phyloP scores from a whole-genome alignment of 148 eudicot species.

The Vaccinium myrtillus region DNA sequence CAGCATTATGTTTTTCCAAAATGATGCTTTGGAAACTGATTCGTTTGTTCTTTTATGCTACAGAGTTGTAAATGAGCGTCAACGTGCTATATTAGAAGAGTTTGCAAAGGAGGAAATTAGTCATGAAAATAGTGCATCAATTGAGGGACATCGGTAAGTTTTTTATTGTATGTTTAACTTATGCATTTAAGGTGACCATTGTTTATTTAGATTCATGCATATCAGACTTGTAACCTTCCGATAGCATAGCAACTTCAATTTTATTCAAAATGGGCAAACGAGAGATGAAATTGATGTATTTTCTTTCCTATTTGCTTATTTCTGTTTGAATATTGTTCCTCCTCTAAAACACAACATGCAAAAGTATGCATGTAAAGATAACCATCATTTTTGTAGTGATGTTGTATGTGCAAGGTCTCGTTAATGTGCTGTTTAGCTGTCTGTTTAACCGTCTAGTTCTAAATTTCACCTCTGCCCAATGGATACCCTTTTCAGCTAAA shows the following conservation, averaged over 20 bases:
- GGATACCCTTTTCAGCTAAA: neutral
- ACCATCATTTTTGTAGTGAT: neutral
- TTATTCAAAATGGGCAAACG: neutral
- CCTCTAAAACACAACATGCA: neutral
- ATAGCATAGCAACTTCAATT: neutral
- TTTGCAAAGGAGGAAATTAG: slow-evolving; percentile 75
- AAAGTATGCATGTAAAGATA: neutral
- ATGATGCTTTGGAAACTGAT: slow-evolving; percentile 1
- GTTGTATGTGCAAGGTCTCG: neutral
- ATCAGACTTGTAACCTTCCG: neutral
- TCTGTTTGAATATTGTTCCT: neutral
- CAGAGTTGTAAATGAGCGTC: slow-evolving; percentile 80
- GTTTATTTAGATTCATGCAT: neutral
- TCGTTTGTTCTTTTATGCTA: slow-evolving; percentile 13
- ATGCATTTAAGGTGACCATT: neutral
- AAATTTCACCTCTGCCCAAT: slow-evolving; percentile 3
- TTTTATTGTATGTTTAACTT: neutral
- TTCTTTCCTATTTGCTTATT: neutral
- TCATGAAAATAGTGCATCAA: slow-evolving; percentile 42
- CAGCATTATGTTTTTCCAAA: neutral
- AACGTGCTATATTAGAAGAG: slow-evolving; percentile 86
- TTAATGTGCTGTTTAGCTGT: neutral
- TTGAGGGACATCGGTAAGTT: slow-evolving; percentile 66
- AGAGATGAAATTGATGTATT: neutral
- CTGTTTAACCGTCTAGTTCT: slow-evolving; percentile 19